Base-by-base conservation (phyloP, 1,284 basidiomycete genomes). In the Pseudozyma tsukubaensis region DNA sequence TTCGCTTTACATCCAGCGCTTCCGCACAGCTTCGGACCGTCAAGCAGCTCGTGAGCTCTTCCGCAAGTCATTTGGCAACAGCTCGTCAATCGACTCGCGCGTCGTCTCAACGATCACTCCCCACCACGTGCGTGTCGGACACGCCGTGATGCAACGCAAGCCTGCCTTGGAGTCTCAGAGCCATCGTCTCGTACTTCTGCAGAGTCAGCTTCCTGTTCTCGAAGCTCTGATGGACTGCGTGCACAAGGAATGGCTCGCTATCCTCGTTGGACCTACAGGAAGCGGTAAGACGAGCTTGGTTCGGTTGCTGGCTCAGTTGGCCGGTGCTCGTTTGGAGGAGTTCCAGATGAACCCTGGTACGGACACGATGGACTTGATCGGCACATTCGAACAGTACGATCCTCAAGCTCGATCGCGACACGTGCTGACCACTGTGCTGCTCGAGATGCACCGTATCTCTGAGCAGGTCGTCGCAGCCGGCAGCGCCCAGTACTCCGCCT, bases 281-380 rank as follows among this genome's bases (percentile, higher is more conserved):
- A 88, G 88, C 57, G 97, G 96, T 48, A 99, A 99, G 87, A 92
- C 93, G 7, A 88, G 88, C 39, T 83, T 94, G 40, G 88, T 96
- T 24, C 88, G 90, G 50, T 86, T 88, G 10, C 85, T 97, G 49
- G 94, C 96, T 19, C 86, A 89, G 51, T 86, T 91, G 35, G 89
- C 89, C 39, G 94, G 95, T 18, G 88, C 89, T 50, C 62, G 83
- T 16, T 87, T 98, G 0, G 88, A 89, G 47, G 92, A 94, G 83
- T 88, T 98, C 50, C 88, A 90, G 21, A 88, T 98, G 85, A 96
- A 92, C 84, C 91, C 89, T 50, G 91, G 93, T 8, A 94, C 93
- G 16, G 97, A 99, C 83, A 94, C 94, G 1, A 91, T 91, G 81
- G 97, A 99, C 85, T 91, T 99, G 39, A 86, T 99, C 42, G 97